Evolutionary conservation across 495 filamentous ascomycete genomes (phyloP).

Genomic region (Cairneyella variabilis): DNA sequence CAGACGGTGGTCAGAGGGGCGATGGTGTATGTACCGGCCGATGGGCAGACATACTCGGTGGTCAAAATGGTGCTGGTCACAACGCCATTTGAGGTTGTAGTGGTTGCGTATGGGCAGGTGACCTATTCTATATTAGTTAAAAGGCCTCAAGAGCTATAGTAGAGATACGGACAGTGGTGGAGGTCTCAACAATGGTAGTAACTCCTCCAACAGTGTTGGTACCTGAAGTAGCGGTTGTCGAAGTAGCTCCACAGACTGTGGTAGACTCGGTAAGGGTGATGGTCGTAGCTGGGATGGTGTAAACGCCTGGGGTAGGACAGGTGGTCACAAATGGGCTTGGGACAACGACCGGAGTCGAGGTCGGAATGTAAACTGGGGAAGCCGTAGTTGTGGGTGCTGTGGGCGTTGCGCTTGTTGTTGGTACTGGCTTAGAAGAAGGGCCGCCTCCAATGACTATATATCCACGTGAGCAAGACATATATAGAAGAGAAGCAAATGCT

Average conservation of each 20-base stretch:
- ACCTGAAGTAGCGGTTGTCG: conserved; percentile 59
- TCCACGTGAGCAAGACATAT: too few species aligned
- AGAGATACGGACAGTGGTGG: too few species aligned
- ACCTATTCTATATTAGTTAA: too few species aligned
- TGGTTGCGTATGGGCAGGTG: conserved; percentile 69
- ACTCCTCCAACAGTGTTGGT: conserved; percentile 73
- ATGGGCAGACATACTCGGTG: conserved; percentile 74
- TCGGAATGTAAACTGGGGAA: conserved; percentile 14
- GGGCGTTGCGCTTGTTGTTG: neutral
- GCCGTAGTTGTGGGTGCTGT: conserved; percentile 32
- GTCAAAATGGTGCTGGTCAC: conserved; percentile 67
- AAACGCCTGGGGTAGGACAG: conserved; percentile 68
- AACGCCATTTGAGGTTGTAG: conserved; percentile 51
- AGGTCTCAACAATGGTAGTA: conserved; percentile 65
- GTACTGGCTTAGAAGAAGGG: too few species aligned
- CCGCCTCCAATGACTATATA: too few species aligned
- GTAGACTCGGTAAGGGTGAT: conserved; percentile 61
- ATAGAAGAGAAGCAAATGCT: too few species aligned
- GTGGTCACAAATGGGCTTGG: conserved; percentile 65
- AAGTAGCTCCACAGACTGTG: conserved; percentile 62
- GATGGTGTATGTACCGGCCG: conserved; percentile 77
- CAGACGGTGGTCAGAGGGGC: conserved; percentile 63
- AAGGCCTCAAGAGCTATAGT: too few species aligned
- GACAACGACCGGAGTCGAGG: conserved; percentile 33
- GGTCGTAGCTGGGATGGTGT: conserved; percentile 77